Evolutionary conservation across 2,329 filamentous ascomycete genomes (phyloP), one percentile per base, ranked within the genome.

Genomic region (Rhytidhysteron rufulum): DNA sequence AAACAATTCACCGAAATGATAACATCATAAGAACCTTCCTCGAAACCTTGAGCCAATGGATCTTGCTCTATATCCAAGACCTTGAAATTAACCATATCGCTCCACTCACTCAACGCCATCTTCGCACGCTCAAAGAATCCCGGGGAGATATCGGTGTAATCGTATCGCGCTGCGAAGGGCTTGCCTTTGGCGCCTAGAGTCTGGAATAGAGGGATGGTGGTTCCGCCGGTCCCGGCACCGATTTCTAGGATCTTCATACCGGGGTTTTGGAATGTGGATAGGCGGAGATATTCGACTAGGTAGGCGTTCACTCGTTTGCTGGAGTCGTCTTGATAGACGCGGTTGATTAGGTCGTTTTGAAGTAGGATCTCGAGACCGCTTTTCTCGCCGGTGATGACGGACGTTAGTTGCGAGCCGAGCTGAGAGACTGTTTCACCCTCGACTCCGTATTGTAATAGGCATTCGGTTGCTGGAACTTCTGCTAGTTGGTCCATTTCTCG

Each of bases 191-290:
- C n/a, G 20, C 34, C 16, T 13, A 46, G 27, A 7, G 8, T 30
- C 13, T 34, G 10, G 4, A 46, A n/a, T 7, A 46, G 16, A 7
- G 5, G 11, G 4, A 18, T n/a, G 5, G 45, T 45, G 13, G 37
- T 22, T 8, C 45, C 43, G 13, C 45, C 45, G 19, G 45, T 48
- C 5, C 45, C 45, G n/a, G 40, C 45, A 11, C 45, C 45, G 5
- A 48, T 41, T 19, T 48, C 45, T 7, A 47, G 39, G 13, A 46
- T 29, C 6, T 30, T 37, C 24, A 44, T 22, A 16, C 17, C 10
- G 7, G 31, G 31, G 17, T 32, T 32, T 16, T 44, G 40, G 42
- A 41, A 44, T 6, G 27, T n/a, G 8, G 42, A 18, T n/a, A 17
- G 32, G 10, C 18, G 11, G 19, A 45, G 16, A 22, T 45, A 45